Base-by-base conservation (phyloP, 371 early-diverging fungal genomes). In the Apophysomyces trapeziformis region DNA sequence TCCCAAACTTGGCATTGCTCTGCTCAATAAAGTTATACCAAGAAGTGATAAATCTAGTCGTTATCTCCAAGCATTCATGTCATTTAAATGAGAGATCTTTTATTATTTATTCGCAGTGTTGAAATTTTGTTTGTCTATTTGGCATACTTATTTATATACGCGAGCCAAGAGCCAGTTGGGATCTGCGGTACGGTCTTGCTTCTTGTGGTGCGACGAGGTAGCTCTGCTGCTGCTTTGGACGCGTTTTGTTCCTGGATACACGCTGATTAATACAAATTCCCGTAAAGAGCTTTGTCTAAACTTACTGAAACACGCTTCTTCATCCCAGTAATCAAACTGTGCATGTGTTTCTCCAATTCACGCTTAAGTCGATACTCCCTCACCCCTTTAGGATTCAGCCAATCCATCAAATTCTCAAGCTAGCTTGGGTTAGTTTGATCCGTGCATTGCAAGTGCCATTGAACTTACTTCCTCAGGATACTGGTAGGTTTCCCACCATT, bases 301-400 rank as follows among this genome's bases (percentile, higher is more conserved):
- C 14, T 58, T 47, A 63, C 78, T 37, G 60, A 26, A 7, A 39
- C 46, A 13, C 66, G 72, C 32, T 81, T 81, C 57, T 84, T 81
- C 83, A 87, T 87, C 14, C 87, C 85, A 13, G 71, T 69, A 1
- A 76, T 67, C 58, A 87, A 63, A 60, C 73, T 65, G 41, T 79
- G 78, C 18, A 70, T 59, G 13, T 81, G 77, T 35, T 72, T 78
- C 12, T 87, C 81, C 11, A 92, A 64, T 69, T 89, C 85, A 0
- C 76, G 68, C 39, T 77, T 71, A 46, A 92, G 69, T 16, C 77
- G 77, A 45, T 76, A 74, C 70, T 95, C 96, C 5, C 94, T 86
- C 9, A 80, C 67, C 46, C 96, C 96, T 36, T 90, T 86, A 12
- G 84, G 76, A 70, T 93, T 93, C 43, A 95, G 76, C 94, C 95